Evolutionary conservation across 2,329 filamentous ascomycete genomes (phyloP), one percentile per base, ranked within the genome.

Genomic region (Blumeriella jaapii): DNA sequence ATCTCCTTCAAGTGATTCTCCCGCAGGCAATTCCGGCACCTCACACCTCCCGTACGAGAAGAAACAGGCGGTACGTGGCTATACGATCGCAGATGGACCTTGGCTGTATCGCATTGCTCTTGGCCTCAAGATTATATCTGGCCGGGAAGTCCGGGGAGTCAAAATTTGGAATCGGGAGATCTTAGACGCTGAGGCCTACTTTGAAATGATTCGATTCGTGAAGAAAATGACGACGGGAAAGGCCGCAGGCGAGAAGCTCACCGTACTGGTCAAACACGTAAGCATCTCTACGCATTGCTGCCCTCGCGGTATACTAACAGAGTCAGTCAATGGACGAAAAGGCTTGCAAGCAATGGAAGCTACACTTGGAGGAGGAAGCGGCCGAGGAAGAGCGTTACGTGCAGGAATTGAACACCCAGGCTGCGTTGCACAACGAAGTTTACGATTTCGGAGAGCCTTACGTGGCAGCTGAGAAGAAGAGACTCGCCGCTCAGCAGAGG

Each of bases 41-140:
- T 24, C 22, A 8, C 12, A 10, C 3, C n/a, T 14, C 12, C 8
- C 17, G 16, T 5, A 14, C 14, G 13, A 17, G 13, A 10, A 3
- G 3, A 28, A 18, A 17, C 10, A 23, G 6, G 17, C 19, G 20
- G 13, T 3, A 2, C 14, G 14, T 6, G 49, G 50, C 5, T 52
- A 49, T 16, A 49, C 40, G 9, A 33, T 53, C 2, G 29, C 38
- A 3, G 40, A 52, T 33, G 51, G 51, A 5, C 42, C 51, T 15
- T 54, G 50, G 50, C 24, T 47, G 13, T 52, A 46, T 25, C 41
- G 39, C 26, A 22, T 50, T 2, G n/a, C 24, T 11, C 11, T 26
- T 31, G 20, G 22, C 23, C 14, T 33, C 17, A 6, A 29, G 22
- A 9, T 27, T 13, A 13, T 27, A 3, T 14, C 25, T 13, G 25